These are phyloP conservation scores for Ogataea kodamae DNA, from an alignment of 805 yeast species.

Conservation along the genomic window DNA sequence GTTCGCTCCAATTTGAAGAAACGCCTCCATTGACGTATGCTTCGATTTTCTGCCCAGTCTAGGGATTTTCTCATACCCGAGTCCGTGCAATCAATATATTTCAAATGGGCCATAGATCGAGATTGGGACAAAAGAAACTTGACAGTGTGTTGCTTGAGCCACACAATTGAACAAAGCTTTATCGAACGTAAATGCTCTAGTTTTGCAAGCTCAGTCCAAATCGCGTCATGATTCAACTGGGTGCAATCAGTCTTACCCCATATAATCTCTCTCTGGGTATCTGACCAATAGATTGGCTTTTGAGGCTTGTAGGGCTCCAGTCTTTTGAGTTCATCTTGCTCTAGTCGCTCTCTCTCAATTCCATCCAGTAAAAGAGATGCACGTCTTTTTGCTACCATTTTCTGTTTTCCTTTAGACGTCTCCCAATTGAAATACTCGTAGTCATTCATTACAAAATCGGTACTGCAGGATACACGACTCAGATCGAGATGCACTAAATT, in stretches of 20 bases:
- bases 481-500: conserved; percentile 55
- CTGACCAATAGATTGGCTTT: conserved; percentile 28
- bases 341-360: conserved; percentile 13
- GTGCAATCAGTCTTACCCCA: conserved; percentile 27
- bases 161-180: conserved; percentile 33
- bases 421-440: conserved; percentile 37
- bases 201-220: conserved; percentile 27
- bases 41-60: conserved; percentile 41
- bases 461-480: conserved; percentile 58
- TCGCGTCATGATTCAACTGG: conserved; percentile 47
- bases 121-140: conserved; percentile 18
- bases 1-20: conserved; percentile 14
- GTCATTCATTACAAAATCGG: conserved; percentile 56
- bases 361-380: conserved; percentile 34
- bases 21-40: conserved; percentile 25
- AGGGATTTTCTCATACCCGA: conserved; percentile 48
- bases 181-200: conserved; percentile 20
- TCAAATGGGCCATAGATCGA: conserved; percentile 14
- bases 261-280: conserved; percentile 35
- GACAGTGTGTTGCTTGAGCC: conserved; percentile 33
- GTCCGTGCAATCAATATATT: conserved; percentile 39
- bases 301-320: conserved; percentile 13
- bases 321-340: conserved; percentile 21
- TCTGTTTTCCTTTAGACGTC: conserved; percentile 19
- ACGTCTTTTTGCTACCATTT: conserved; percentile 7